A percentile compares a stretch with the other conserved stretches of the same genome.
Conservation (phyloP, 2,329 filamentous ascomycete species). For the Clonostachys sp. region DNA sequence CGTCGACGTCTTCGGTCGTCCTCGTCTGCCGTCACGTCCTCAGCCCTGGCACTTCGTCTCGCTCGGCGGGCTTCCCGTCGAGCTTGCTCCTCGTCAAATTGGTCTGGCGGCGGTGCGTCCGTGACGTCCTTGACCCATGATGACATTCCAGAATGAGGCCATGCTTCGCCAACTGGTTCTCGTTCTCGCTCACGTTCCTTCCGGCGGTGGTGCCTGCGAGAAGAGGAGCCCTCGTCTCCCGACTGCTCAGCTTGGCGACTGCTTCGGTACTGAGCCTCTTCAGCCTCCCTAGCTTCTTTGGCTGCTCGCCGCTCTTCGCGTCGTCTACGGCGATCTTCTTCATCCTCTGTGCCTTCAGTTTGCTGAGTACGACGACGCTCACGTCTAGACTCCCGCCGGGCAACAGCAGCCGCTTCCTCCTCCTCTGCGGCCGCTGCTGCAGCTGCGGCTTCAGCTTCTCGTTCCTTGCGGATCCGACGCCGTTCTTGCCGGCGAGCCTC, state of each 20-base stretch:
- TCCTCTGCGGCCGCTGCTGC: slow-evolving; percentile 34
- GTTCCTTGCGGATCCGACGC: slow-evolving; percentile 42
- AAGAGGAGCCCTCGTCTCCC: slow-evolving; percentile 39
- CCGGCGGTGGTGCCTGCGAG: slow-evolving; percentile 27
- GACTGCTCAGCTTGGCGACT: slow-evolving; percentile 27
- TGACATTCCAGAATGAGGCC: slow-evolving; percentile 60
- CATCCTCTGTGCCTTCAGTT: slow-evolving; percentile 35
- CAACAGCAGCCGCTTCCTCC: slow-evolving; percentile 21
- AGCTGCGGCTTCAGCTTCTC: slow-evolving; percentile 35
- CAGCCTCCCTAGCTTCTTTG: slow-evolving; percentile 27
- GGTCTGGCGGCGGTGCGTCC: slow-evolving; percentile 34
- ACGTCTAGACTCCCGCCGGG: slow-evolving; percentile 34
- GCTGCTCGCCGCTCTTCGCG: slow-evolving; percentile 46
- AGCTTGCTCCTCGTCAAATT: slow-evolving; percentile 40
- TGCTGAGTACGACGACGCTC: slow-evolving; percentile 45
- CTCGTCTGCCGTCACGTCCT: slow-evolving; percentile 34
- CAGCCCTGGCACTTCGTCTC: slow-evolving; percentile 35
- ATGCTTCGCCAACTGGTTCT: slow-evolving; percentile 31
- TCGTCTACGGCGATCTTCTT: slow-evolving; percentile 49
- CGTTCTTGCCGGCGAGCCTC: slow-evolving; percentile 46
- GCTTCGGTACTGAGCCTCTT: slow-evolving; percentile 19
- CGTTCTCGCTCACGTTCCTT: slow-evolving; percentile 5
- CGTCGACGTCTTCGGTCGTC: slow-evolving; percentile 38
- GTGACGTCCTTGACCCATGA: slow-evolving; percentile 64
- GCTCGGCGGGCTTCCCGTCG: slow-evolving; percentile 43